Base-by-base conservation (phyloP, 2,329 filamentous ascomycete species). In the Hawksworthiomyces lignivorus region DNA sequence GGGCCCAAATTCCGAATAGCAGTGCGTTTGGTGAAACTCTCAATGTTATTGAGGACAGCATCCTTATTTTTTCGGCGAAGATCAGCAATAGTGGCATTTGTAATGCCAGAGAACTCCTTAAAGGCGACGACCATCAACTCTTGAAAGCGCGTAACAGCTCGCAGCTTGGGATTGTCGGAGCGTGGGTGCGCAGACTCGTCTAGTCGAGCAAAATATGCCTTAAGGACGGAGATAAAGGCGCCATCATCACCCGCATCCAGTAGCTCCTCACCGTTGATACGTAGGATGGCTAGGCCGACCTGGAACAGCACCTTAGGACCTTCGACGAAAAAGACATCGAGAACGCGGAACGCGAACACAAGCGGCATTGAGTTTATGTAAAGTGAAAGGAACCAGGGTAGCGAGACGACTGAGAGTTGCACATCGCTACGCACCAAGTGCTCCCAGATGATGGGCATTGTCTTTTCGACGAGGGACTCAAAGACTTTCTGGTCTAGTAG, bases 361-460 rank as follows among this genome's bases (percentile, higher is more conserved):
- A 98, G 72, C 5, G 92, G 92, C 92, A 98, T 98, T 2, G 90
- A 97, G 72, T 98, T 98, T 70, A 98, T 94, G 64, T 97, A 98
- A 15, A 98, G 73, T 5, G 90, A 97, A 43, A 98, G 72, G 60
- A 98, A 98, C 92, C 92, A 98, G 4, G 92, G 92, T 32, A 98
- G 72, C 9, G 90, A 97, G 14, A 97, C 92, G 26, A 98, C 92
- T 0, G 92, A 97, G 17, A 98, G 77, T 62, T 98, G 94, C 18
- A 98, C 88, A 56, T 98, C 92, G 45, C 85, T 92, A 65, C 92
- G 94, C 50, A 89, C 84, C n/a, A 98, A 77, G 56, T 98, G 92
- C 18, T 97, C 90, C 89, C 92, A 98, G 14, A 98, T 75, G 45
- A 98, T 84, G 2, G 92, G 92, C 89, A 98, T 97, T 2, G 92